A percentile compares a stretch with the other conserved stretches of the same genome.
These are phyloP conservation scores for Nicotiana sylvestris DNA, from an alignment of 257 asterid genomes.

Conservation along the genomic window DNA sequence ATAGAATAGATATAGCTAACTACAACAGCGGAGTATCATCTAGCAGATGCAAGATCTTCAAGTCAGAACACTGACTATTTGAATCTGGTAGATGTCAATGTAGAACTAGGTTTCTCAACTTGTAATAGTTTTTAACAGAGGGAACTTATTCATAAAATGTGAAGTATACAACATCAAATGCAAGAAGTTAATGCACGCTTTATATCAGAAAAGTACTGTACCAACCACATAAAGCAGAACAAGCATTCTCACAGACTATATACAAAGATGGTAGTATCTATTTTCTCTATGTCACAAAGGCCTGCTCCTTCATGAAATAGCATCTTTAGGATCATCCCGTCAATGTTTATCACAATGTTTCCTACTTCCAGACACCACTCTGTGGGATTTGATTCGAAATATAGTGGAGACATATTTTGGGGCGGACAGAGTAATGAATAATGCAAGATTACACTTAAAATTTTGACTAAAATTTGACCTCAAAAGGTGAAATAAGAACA, in stretches of 20 bases:
- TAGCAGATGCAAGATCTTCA: slow-evolving; percentile 7
- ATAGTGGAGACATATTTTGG: too few species aligned
- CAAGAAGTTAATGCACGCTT: background rate
- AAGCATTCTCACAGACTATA: background rate
- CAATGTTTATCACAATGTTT: background rate
- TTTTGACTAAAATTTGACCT: background rate
- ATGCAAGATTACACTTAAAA: background rate
- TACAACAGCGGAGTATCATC: background rate
- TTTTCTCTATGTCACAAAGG: background rate
- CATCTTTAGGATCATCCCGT: background rate
- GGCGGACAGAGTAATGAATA: background rate
- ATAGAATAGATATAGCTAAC: background rate
- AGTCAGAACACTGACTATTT: background rate
- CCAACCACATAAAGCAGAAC: background rate
- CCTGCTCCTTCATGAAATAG: background rate
- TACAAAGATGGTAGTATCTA: background rate
- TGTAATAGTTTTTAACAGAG: background rate
- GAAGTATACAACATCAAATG: background rate
- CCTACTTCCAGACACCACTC: background rate
- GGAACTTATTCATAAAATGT: background rate
- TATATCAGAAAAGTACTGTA: background rate
- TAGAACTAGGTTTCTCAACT: background rate
- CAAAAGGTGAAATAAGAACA: background rate
- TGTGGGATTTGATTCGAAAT: background rate
- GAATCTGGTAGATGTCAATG: background rate